These are phyloP conservation scores for Talaromyces sp. DNA, from an alignment of 2,329 filamentous ascomycete genomes.

Conservation along the genomic window DNA sequence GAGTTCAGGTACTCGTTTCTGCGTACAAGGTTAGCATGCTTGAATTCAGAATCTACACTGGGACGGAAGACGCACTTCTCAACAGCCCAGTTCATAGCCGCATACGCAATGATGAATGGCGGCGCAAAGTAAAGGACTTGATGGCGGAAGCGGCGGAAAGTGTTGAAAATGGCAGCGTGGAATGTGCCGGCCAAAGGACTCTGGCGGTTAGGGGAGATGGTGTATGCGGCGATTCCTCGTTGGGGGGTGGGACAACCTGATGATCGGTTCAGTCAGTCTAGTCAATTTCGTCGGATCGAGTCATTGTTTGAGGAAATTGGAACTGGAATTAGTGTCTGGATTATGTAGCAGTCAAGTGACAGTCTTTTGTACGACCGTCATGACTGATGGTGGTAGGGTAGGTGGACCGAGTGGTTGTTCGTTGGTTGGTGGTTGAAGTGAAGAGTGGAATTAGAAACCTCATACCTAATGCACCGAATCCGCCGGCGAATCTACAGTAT, in stretches of 20 bases:
- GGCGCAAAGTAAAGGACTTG: constrained; percentile 89
- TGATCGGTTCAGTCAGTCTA: background rate
- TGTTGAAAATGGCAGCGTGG: constrained; percentile 90
- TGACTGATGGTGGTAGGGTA: background rate
- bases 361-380: background rate
- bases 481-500: constrained; percentile 5
- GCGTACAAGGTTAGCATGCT: constrained; percentile 6
- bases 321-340: background rate
- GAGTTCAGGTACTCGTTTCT: constrained; percentile 52
- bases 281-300: background rate
- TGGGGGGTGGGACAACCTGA: constrained; percentile 45
- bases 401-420: background rate
- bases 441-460: background rate
- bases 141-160: constrained; percentile 75
- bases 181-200: constrained; percentile 74
- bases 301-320: background rate
- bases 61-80: constrained; percentile 63
- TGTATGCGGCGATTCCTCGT: constrained; percentile 65
- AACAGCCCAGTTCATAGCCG: constrained; percentile 82
- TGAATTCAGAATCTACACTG: background rate
- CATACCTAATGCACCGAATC: constrained; percentile 15
- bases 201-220: constrained; percentile 82
- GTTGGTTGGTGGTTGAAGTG: background rate
- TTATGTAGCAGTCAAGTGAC: background rate
- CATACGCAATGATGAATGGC: constrained; percentile 73